These are phyloP conservation scores for Nicotiana paniculata DNA, from an alignment of 257 asterid species.

Conservation along the genomic window DNA sequence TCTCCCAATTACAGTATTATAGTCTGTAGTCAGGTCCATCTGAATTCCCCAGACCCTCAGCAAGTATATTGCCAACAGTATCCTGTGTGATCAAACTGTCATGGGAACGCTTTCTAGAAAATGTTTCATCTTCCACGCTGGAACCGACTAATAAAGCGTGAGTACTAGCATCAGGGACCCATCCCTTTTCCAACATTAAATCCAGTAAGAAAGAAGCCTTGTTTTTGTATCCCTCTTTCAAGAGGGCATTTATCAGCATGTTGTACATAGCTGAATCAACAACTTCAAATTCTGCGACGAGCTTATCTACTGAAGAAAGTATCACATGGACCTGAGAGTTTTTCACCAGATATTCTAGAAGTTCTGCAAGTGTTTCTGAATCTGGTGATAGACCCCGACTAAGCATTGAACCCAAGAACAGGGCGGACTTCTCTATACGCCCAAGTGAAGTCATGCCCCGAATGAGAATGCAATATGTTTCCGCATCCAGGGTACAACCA, in stretches of 20 bases:
- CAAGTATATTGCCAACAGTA: conserved; percentile 55
- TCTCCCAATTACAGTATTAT: not conserved
- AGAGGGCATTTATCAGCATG: conserved; percentile 51
- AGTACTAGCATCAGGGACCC: conserved; percentile 62
- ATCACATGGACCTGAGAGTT: conserved; percentile 41
- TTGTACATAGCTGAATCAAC: conserved; percentile 42
- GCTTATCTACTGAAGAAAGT: conserved; percentile 32
- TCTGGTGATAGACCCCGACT: conserved; percentile 40
- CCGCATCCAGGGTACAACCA: conserved; percentile 44
- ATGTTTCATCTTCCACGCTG: conserved; percentile 16
- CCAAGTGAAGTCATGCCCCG: conserved; percentile 31
- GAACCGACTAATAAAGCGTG: conserved; percentile 61
- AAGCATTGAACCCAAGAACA: conserved; percentile 49
- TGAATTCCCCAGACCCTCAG: conserved; percentile 32
- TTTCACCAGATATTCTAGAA: conserved; percentile 40
- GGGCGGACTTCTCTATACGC: conserved; percentile 19
- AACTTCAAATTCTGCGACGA: conserved; percentile 22
- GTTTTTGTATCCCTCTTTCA: conserved; percentile 59
- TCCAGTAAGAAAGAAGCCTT: conserved; percentile 54
- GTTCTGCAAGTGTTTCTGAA: conserved; percentile 38
- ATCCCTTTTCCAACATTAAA: conserved; percentile 69
- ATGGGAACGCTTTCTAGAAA: not conserved
- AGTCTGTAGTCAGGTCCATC: not conserved
- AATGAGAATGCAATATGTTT: conserved; percentile 46
- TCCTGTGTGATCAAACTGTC: conserved; percentile 29